Base-by-base conservation (phyloP, 371 early-diverging fungal species). In the Mycotypha africana region DNA sequence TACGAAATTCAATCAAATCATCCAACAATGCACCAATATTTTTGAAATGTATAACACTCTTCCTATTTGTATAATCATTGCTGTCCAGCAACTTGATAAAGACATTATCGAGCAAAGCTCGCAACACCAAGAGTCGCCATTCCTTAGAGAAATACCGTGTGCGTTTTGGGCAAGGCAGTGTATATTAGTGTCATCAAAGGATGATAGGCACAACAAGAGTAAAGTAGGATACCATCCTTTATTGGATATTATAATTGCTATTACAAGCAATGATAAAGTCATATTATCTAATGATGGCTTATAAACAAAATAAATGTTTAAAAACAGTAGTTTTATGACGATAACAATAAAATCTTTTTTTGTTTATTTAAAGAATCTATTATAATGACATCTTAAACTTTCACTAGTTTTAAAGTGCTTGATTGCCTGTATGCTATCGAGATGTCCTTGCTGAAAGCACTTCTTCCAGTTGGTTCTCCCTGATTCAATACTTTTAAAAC, bases 191-290 rank as follows among this genome's bases (percentile, higher is more conserved):
- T 51, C 45, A 33, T 49, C 43, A 37, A 42, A 49, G 42, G 49
- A 49, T 42, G 42, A 4, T 42, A 42, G 22, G 26, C 12, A 37
- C 49, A 42, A 49, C 42, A 49, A 49, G 16, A 49, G 37, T 49
- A 21, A 49, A 49, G n/a, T 30, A 26, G 24, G 28, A 42, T 16
- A 42, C 22, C 46, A 45, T 46, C 45, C 46, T 14, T 52, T 52
- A 42, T 52, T 52, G 36, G 46, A 52, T 45, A 46, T 52, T 52
- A 40, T 52, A 34, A 52, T 45, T 45, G 52, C 46, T 52, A 52
- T 52, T 39, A 52, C 46, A 36, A 45, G 46, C 36, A 46, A 45
- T 40, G 46, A 52, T 1, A 52, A 52, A 42, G 46, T 46, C 23
- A 52, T 53, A 34, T 41, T 53, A 42, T 47, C 15, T 46, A 41